Conservation (phyloP, 176 grass and related monocot species). For the Cenchrus fungigraminus region DNA sequence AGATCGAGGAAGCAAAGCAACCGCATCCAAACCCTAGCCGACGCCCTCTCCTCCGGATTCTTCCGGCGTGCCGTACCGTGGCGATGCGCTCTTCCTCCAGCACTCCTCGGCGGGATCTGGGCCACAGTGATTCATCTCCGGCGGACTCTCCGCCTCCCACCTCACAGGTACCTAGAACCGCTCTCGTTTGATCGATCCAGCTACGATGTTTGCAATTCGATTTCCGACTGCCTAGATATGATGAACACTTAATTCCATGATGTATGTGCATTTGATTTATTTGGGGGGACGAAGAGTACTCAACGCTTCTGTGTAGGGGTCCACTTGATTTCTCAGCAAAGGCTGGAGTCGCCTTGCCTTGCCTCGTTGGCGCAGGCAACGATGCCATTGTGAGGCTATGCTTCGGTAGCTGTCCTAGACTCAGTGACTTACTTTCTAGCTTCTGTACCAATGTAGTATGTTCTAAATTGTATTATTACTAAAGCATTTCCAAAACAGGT, state of each 20-base stretch:
- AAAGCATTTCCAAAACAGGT: conserved; percentile 3
- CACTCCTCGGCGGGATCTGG: not conserved
- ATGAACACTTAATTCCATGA: not conserved
- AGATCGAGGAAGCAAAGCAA: no score
- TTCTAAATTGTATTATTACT: not conserved
- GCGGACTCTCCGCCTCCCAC: not conserved
- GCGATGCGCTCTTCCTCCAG: not conserved
- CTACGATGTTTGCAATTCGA: not conserved
- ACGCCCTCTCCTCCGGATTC: not conserved
- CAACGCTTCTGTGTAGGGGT: not conserved
- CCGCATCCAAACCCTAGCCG: conserved; percentile 9
- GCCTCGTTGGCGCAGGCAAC: no score
- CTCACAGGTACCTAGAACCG: conserved; percentile 4
- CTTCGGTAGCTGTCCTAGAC: no score
- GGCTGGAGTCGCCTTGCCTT: no score
- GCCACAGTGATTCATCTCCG: not conserved
- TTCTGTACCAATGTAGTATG: not conserved
- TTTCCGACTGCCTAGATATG: not conserved
- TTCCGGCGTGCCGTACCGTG: not conserved
- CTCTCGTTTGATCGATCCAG: not conserved
- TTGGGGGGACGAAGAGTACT: not conserved
- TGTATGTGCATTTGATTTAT: no score
- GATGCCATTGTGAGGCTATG: no score
- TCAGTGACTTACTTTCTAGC: conserved; percentile 17
- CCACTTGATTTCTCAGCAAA: no score